Evolutionary conservation across 1,284 basidiomycete genomes (phyloP).

Genomic region (Ganoderma multipileum): DNA sequence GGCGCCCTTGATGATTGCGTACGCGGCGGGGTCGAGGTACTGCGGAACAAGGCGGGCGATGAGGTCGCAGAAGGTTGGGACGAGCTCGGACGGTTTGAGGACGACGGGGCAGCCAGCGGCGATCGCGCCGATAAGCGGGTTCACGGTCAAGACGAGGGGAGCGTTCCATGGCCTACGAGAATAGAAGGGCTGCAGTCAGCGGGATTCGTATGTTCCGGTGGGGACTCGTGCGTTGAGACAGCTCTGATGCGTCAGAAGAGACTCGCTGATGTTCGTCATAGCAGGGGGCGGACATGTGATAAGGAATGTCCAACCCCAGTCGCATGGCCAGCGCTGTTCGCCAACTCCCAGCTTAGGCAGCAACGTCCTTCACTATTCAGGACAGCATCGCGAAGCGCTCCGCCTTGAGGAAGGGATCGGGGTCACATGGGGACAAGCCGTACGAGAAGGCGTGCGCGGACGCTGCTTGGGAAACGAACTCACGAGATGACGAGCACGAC

Average conservation of each 20-base stretch:
- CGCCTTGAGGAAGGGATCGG: neutral
- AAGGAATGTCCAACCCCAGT: too few relatives aligned
- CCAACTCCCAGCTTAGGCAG: too few relatives aligned
- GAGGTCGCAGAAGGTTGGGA: constrained; percentile 56
- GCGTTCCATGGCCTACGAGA: constrained; percentile 60
- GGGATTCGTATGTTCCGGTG: neutral
- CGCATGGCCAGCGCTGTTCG: neutral
- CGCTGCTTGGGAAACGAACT: constrained; percentile 14
- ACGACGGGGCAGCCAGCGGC: constrained; percentile 66
- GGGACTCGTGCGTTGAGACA: neutral
- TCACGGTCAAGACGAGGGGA: constrained; percentile 56
- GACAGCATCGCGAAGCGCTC: neutral
- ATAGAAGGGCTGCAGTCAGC: constrained; percentile 13
- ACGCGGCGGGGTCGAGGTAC: constrained; percentile 64
- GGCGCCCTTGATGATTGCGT: constrained; percentile 62
- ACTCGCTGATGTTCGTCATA: neutral
- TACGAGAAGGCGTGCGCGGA: neutral
- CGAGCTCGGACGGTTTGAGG: constrained; percentile 69
- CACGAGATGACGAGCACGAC: constrained; percentile 50
- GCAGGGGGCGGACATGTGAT: neutral
- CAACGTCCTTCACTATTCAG: too few relatives aligned
- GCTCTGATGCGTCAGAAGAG: neutral
- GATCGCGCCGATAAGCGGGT: constrained; percentile 64
- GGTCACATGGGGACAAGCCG: neutral
- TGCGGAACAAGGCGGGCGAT: constrained; percentile 63